Evolutionary conservation across 352 stramenopile species (phyloP).

Genomic region (Pythium phragmiticola): DNA sequence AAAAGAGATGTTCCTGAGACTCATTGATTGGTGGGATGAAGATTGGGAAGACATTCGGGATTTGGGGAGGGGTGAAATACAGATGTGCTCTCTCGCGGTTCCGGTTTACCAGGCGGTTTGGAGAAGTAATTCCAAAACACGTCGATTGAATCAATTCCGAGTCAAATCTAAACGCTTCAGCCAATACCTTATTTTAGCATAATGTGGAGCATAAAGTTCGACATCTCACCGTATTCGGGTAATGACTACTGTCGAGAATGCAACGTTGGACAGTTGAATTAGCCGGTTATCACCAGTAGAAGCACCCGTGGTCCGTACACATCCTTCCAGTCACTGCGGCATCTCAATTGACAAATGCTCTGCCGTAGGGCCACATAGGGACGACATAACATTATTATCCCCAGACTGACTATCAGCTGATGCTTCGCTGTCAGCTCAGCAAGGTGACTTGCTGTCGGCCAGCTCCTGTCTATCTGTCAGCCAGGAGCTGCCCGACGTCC

Average conservation of each 20-base stretch:
- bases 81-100: slow-evolving; percentile 7
- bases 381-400: background rate
- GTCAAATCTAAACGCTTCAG: background rate
- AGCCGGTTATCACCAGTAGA: slow-evolving; percentile 10
- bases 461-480: too few species aligned
- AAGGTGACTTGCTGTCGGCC: too few species aligned
- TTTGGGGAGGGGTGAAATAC: slow-evolving; percentile 16
- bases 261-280: background rate
- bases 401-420: background rate
- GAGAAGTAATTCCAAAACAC: background rate
- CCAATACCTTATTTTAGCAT: background rate
- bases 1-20: background rate
- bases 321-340: background rate
- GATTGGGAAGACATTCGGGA: slow-evolving; percentile 19
- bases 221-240: slow-evolving; percentile 5
- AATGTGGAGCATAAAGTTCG: background rate
- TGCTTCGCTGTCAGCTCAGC: background rate
- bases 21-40: background rate
- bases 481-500: too few species aligned
- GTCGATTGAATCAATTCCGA: background rate
- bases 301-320: slow-evolving; percentile 8
- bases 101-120: slow-evolving; percentile 3
- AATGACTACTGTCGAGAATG: background rate
- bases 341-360: background rate
- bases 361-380: background rate